Base-by-base conservation (phyloP, 2,329 filamentous ascomycete species). In the Talaromyces sp. region DNA sequence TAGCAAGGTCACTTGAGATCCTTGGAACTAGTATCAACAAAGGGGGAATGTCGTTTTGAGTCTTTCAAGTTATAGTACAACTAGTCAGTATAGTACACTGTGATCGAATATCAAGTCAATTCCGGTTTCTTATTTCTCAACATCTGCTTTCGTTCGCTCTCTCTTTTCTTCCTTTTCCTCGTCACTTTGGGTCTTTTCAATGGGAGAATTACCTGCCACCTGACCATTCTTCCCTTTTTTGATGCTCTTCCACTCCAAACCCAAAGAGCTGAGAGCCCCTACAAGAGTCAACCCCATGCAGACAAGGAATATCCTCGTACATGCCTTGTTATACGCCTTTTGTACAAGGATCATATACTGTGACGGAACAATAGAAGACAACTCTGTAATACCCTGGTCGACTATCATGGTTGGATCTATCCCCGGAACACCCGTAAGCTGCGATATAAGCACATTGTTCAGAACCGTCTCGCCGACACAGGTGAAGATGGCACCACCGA, bases 361-460 rank as follows among this genome's bases (percentile, higher is more conserved):
- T 1, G 41, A 9, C 22, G 52, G 37, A 1, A 59, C 51, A 7
- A 56, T n/a, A 5, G 41, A 56, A 21, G 8, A 13, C 9, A 56
- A 40, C 33, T 56, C 13, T 7, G 57, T 59, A 33, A 41, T 43
- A 0, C 57, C 57, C 15, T 59, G 25, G 13, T 54, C 31, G 10
- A 55, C 19, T 11, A 61, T 45, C 28, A 25, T 10, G 25, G 10
- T 43, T 5, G 59, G n/a, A 35, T 53, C 46, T 15, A 61, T 10
- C 10, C 72, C 74, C 0, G 77, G 76, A 1, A 71, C 58, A 9
- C 54, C 52, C 10, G 41, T 22, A 21, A 65, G 51, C 6, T 39
- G 48, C 3, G 45, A 52, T 11, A 53, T 45, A 13, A 69, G 58
- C n/a, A 60, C 41, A 43, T 65, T 65, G 28, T 57, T 61, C 21